Evolutionary conservation across 768 basidiomycete genomes (phyloP), one percentile per base, ranked within the genome.

Genomic region (Dentipellis sp.): DNA sequence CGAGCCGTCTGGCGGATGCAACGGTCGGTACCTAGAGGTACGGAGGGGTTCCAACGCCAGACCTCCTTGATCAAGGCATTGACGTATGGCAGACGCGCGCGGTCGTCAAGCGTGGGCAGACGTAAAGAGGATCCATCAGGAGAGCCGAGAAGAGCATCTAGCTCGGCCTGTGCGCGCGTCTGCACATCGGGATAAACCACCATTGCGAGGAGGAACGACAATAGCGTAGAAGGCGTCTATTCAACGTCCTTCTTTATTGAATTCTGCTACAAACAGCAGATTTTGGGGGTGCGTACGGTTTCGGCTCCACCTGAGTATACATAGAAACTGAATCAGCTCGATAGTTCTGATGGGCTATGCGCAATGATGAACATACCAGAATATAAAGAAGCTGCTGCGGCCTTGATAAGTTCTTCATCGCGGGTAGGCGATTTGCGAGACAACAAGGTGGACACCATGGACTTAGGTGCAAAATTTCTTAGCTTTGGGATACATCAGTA

Each of bases 151-250:
- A 86, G 79, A 1, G 62, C 55, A 63, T 90, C 88, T 14, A 90
- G 75, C 60, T 90, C 87, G 16, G 72, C 70, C 62, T 87, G 84
- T 0, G 83, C 87, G 16, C 55, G 52, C 29, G 50, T 72, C 48
- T 81, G 76, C 1, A 74, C 76, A 0, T 78, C 77, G 0, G 86
- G 86, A 61, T 86, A 66, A 7, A 72, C 67, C 53, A 85, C 72
- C 80, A 89, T 84, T 5, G 83, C 82, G 52, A 88, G 76, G 21
- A 90, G 65, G 68, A 89, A 84, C 45, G 83, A 79, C 34, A 72
- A 72, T 37, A 82, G 68, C 16, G 77, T 65, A 2, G 83, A 79
- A 50, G 84, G 71, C 1, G 77, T 85, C 82, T 79, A 59, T 3
- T 47, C 51, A 48, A 29, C 29, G 6, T 6, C 29, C 3, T 3